Base-by-base conservation (phyloP, 305 asterid species). In the Rubia peregrina region DNA sequence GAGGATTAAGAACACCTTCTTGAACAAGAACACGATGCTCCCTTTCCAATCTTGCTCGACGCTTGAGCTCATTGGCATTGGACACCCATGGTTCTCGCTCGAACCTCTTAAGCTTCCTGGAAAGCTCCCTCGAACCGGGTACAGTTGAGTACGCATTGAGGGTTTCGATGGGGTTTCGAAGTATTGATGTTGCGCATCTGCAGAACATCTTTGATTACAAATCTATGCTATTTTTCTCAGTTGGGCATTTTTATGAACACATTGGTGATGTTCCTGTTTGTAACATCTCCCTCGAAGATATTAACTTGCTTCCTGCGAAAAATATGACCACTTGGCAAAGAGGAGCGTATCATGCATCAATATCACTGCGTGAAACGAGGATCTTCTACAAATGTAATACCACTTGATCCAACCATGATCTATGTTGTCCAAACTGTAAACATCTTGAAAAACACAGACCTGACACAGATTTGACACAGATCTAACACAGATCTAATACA, bases 1-100 rank as follows among this genome's bases (percentile, higher is more conserved):
- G 97, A 64, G 97, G 85, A 65, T 67, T 73, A 38, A 88, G 62
- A 9, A 74, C 33, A 46, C 71, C 42, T 41, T 61, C 65, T 61
- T 61, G 19, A 36, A 61, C 43, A 33, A 61, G 42, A 13, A 30
- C 9, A 26, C 42, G 65, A 42, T 61, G 43, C 21, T 26, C 42
- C 65, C 26, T 61, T 30, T 61, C 43, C 43, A 30, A 26, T 30
- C 65, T 61, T 30, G 65, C 65, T 30, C 40, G 26, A 12, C 65
- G 17, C 65, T 61, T 61, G 65, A 86, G 73, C 64, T 90, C 89
- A 16, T 85, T 86, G 49, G 86, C 72, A 66, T 43, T 73, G 11
- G 90, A 88, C 61, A 83, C 88, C 96, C 87, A 83, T 7, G 92
- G 88, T 72, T 90, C 86, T 66, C 79, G 71, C 81, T 84, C 89